A percentile compares a stretch with the other conserved stretches of the same genome.
phyloP scores from a whole-genome alignment of 306 rosid species.

The Cicer judaicum region DNA sequence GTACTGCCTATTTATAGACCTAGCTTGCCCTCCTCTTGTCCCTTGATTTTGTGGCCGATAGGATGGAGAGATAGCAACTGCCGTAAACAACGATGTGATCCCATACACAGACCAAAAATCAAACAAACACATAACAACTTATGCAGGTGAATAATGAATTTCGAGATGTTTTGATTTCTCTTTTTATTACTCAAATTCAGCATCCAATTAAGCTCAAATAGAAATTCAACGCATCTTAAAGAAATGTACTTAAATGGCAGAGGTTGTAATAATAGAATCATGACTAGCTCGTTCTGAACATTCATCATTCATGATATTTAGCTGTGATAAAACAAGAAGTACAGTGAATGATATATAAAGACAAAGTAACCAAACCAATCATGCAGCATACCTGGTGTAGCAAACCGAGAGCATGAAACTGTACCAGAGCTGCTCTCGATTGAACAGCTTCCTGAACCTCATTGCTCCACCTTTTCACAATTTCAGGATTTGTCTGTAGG shows the following conservation, averaged over 20 bases:
- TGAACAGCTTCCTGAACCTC: conserved; percentile 99
- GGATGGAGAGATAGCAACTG: not conserved
- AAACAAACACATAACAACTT: conserved; percentile 30
- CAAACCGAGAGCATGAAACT: conserved; percentile 93
- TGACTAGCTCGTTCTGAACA: conserved; percentile 6
- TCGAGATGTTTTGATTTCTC: conserved; percentile 30
- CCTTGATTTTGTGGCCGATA: conserved; percentile 2
- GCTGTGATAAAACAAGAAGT: conserved; percentile 38
- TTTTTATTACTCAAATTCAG: conserved; percentile 6
- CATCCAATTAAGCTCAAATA: conserved; percentile 29
- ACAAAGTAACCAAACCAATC: conserved; percentile 36
- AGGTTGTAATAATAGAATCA: conserved; percentile 28
- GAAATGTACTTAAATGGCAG: conserved; percentile 21
- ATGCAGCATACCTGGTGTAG: conserved; percentile 81
- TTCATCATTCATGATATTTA: conserved; percentile 34
- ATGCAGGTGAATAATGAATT: conserved; percentile 4
- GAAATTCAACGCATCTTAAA: conserved; percentile 27
- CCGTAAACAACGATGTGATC: conserved; percentile 1
- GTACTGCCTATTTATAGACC: not conserved
- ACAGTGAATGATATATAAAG: conserved; percentile 33
- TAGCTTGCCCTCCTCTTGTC: not conserved
- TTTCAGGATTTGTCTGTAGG: conserved; percentile 90
- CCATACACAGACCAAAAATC: conserved; percentile 16
- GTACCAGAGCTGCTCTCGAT: conserved; percentile 97
- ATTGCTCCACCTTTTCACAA: conserved; percentile 98